Percentiles rank a stretch among this genome's conserved stretches.
These are phyloP conservation scores for Trichoderma erinaceum DNA, from an alignment of 495 filamentous ascomycete species.

Conservation along the genomic window DNA sequence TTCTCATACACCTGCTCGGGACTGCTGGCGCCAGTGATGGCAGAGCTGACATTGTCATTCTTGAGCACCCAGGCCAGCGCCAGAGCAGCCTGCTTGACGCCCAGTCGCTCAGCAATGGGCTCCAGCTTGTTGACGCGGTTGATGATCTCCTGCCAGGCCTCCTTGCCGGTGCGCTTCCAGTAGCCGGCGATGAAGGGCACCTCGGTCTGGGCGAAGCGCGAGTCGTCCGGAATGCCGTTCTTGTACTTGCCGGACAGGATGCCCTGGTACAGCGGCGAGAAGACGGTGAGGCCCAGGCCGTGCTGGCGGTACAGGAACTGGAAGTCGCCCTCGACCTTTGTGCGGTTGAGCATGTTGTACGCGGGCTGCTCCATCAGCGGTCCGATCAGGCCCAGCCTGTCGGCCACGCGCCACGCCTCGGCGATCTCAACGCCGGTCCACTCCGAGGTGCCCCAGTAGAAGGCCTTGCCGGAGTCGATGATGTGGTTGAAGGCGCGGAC, in stretches of 20 bases:
- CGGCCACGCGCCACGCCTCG: conserved; percentile 67
- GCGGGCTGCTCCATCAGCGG: conserved; percentile 80
- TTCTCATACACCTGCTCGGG: conserved; percentile 70
- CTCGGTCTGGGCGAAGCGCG: conserved; percentile 43
- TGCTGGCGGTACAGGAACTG: conserved; percentile 56
- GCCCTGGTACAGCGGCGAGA: conserved; percentile 65
- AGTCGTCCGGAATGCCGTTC: conserved; percentile 53
- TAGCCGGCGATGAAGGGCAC: conserved; percentile 44
- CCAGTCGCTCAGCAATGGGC: conserved; percentile 62
- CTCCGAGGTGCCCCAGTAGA: conserved; percentile 90
- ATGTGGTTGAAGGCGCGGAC: conserved; percentile 80
- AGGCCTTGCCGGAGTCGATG: conserved; percentile 69
- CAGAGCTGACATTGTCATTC: conserved; percentile 66
- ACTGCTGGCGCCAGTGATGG: conserved; percentile 71
- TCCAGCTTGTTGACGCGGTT: conserved; percentile 44
- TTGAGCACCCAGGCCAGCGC: conserved; percentile 75
- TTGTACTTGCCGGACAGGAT: conserved; percentile 81
- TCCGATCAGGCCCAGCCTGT: conserved; percentile 68
- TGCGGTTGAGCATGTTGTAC: conserved; percentile 70
- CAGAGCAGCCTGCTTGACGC: conserved; percentile 57
- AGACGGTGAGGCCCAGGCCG: conserved; percentile 67
- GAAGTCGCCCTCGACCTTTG: conserved; percentile 74
- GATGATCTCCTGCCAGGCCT: conserved; percentile 41
- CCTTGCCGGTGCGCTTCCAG: conserved; percentile 38
- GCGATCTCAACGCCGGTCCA: conserved; percentile 79